Percentiles rank a stretch among this genome's conserved stretches.
phyloP scores from a whole-genome alignment of 495 filamentous ascomycete genomes.

The Platismatia glauca region DNA sequence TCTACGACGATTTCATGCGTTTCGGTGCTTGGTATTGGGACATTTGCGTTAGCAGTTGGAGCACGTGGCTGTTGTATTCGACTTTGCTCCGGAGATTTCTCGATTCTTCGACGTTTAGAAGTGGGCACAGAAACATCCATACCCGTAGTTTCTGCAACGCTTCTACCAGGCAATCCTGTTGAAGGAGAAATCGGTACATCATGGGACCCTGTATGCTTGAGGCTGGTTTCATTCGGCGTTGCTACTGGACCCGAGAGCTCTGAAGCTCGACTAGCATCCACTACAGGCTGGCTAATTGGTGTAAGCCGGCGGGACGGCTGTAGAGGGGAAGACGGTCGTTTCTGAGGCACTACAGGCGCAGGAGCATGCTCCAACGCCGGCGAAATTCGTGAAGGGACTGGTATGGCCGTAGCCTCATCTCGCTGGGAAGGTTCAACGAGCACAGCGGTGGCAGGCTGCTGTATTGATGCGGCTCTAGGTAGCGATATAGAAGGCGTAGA shows the following conservation, averaged over 20 bases:
- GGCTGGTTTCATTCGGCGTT: not conserved
- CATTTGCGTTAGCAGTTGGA: conserved; percentile 1
- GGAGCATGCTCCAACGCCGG: conserved; percentile 14
- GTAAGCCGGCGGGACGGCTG: conserved; percentile 1
- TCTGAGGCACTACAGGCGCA: conserved; percentile 11
- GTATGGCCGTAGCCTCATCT: conserved; percentile 8
- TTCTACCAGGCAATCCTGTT: not conserved
- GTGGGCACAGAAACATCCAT: conserved; percentile 10
- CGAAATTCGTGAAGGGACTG: conserved; percentile 4
- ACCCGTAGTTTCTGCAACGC: not conserved
- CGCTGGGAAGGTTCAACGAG: not conserved
- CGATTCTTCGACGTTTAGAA: conserved; percentile 18
- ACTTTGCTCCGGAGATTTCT: not conserved
- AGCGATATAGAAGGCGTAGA: conserved; percentile 24
- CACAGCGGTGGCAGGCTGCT: conserved; percentile 11
- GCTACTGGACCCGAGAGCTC: not conserved
- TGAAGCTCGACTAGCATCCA: not conserved
- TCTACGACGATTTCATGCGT: not conserved
- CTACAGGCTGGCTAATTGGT: conserved; percentile 17
- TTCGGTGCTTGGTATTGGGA: conserved; percentile 14
- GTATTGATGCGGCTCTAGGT: conserved; percentile 16
- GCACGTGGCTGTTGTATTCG: not conserved
- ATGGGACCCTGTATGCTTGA: not conserved
- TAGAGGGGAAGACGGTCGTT: conserved; percentile 6
- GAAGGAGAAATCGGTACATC: not conserved